Conservation (phyloP, 768 basidiomycete species). For the Podaxis sp. region DNA sequence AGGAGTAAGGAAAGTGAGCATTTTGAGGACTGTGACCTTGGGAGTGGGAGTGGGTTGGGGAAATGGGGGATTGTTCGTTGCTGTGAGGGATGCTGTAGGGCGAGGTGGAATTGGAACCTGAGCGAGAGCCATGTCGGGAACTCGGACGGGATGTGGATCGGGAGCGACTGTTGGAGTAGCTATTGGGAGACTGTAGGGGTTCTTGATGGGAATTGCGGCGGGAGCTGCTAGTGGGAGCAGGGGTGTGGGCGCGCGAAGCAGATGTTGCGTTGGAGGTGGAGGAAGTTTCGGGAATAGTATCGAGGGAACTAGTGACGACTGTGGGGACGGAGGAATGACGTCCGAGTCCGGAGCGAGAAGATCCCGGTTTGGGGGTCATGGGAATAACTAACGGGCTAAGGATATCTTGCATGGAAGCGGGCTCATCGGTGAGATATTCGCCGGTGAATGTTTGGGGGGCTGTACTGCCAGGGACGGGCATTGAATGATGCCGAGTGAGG, state of each 20-base stretch:
- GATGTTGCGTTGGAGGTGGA: slow-evolving; percentile 1
- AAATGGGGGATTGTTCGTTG: slow-evolving; percentile 1
- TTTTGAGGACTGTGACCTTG: slow-evolving; percentile 12
- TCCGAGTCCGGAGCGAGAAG: slow-evolving; percentile 21
- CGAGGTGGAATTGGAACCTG: slow-evolving; percentile 9
- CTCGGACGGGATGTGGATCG: slow-evolving; percentile 16
- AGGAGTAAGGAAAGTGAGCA: not conserved
- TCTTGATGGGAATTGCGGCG: slow-evolving; percentile 29
- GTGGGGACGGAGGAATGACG: slow-evolving; percentile 36
- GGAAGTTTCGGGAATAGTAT: slow-evolving; percentile 38
- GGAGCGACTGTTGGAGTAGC: slow-evolving; percentile 11
- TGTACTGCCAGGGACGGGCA: slow-evolving; percentile 20
- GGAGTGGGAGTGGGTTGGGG: slow-evolving; percentile 4
- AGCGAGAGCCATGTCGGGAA: slow-evolving; percentile 17
- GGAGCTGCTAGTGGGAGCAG: slow-evolving; percentile 35
- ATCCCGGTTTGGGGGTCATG: slow-evolving; percentile 30
- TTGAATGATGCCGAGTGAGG: slow-evolving; percentile 35
- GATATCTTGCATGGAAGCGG: slow-evolving; percentile 30
- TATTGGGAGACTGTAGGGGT: slow-evolving; percentile 20
- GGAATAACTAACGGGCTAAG: slow-evolving; percentile 45
- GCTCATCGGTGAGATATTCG: slow-evolving; percentile 42
- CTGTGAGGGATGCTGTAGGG: slow-evolving; percentile 5
- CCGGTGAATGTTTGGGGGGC: slow-evolving; percentile 21
- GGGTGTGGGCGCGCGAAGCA: slow-evolving; percentile 20
- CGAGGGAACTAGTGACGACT: slow-evolving; percentile 30